Percentiles rank a stretch among this genome's conserved stretches.
Conservation (phyloP, 2,329 filamentous ascomycete genomes). For the Chaetomium olivaceum region DNA sequence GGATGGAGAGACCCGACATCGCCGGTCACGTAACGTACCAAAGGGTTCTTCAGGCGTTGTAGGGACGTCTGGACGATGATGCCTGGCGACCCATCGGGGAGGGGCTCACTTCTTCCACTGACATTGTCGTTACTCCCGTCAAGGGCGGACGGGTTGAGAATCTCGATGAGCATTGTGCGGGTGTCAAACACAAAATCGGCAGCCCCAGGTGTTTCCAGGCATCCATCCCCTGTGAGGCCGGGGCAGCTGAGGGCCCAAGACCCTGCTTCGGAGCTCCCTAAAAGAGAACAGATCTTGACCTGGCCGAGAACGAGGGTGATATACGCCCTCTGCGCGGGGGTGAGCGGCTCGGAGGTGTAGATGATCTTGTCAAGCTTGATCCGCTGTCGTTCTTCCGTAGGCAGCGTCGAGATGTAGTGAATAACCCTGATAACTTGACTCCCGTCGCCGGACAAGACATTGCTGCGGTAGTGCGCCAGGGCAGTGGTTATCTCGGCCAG, state of each 20-base stretch:
- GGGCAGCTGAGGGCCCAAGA: not conserved
- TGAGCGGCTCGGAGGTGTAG: not conserved
- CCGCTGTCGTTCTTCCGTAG: not conserved
- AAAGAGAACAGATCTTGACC: not conserved
- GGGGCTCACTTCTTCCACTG: not conserved
- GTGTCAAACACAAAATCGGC: conserved; percentile 1
- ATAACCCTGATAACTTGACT: not conserved
- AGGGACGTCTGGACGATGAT: not conserved
- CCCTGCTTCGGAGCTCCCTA: not conserved
- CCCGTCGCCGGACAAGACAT: not conserved
- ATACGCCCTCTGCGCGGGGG: not conserved
- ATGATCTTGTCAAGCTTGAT: not conserved
- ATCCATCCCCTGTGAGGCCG: too few species aligned
- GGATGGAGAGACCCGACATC: not conserved
- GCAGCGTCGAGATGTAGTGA: not conserved
- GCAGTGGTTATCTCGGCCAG: not conserved
- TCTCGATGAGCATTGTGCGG: not conserved
- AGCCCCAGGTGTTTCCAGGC: not conserved
- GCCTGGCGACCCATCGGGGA: not conserved
- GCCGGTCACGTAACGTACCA: not conserved
- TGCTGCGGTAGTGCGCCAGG: not conserved
- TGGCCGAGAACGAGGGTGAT: not conserved
- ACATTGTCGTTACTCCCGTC: not conserved
- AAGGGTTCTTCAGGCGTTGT: not conserved
- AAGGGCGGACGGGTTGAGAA: not conserved